Percentiles rank a stretch among this genome's conserved stretches.
Conservation (phyloP, 805 yeast species). For the Teunomyces kruisii region DNA sequence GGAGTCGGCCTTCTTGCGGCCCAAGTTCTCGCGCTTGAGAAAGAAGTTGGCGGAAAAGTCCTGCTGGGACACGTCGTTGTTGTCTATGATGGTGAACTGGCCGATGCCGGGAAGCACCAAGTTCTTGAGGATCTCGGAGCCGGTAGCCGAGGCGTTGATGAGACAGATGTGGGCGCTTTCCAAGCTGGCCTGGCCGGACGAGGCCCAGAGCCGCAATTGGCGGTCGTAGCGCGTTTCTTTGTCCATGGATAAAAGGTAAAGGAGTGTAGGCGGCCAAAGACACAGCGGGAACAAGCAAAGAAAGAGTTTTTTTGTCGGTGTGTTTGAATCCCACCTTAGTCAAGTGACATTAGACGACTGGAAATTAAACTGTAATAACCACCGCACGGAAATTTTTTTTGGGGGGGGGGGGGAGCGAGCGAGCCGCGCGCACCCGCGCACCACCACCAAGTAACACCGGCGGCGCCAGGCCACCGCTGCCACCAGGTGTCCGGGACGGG, state of each 20-base stretch:
- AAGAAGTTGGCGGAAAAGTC: slow-evolving; percentile 67
- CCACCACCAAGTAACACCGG: too few relatives aligned
- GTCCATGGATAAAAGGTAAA: slow-evolving; percentile 24
- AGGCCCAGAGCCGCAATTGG: slow-evolving; percentile 85
- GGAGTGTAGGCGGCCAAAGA: background rate
- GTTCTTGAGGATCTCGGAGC: slow-evolving; percentile 74
- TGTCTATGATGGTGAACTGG: slow-evolving; percentile 58
- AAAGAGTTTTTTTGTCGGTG: background rate
- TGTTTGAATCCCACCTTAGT: background rate
- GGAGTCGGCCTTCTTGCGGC: slow-evolving; percentile 37
- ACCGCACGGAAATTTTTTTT: too few relatives aligned
- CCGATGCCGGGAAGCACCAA: slow-evolving; percentile 76
- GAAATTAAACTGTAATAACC: too few relatives aligned
- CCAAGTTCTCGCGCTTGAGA: slow-evolving; percentile 44
- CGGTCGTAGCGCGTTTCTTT: slow-evolving; percentile 70
- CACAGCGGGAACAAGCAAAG: background rate
- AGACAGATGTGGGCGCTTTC: slow-evolving; percentile 60
- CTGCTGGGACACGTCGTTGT: slow-evolving; percentile 30
- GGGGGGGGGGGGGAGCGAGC: too few relatives aligned
- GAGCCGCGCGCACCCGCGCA: too few relatives aligned
- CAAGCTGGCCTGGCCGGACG: slow-evolving; percentile 66
- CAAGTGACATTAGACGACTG: background rate
- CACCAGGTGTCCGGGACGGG: too few relatives aligned
- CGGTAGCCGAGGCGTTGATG: slow-evolving; percentile 54
- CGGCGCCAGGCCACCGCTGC: too few relatives aligned